Evolutionary conservation across 2,329 filamentous ascomycete genomes (phyloP).

Genomic region (Paecilomyces formosus): DNA sequence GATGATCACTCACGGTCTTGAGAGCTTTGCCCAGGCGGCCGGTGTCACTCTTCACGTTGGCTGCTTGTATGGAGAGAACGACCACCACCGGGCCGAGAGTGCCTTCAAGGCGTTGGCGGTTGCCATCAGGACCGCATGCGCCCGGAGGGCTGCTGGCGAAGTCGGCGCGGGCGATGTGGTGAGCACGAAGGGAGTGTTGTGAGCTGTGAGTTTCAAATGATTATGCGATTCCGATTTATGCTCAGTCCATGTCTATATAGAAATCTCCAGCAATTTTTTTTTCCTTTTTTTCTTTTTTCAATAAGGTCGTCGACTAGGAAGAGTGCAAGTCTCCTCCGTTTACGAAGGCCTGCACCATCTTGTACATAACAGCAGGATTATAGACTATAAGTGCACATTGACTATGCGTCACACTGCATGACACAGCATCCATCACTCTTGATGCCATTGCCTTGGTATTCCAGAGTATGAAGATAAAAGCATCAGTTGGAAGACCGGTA

Average conservation of each 20-base stretch:
- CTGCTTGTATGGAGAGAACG: slow-evolving; percentile 82
- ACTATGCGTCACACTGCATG: no score
- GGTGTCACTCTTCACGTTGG: slow-evolving; percentile 93
- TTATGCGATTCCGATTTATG: neutral
- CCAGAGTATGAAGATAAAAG: no score
- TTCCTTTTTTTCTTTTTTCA: no score
- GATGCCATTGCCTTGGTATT: no score
- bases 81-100: slow-evolving; percentile 92
- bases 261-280: no score
- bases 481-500: no score
- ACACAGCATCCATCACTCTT: no score
- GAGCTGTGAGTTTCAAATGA: slow-evolving; percentile 5
- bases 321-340: no score
- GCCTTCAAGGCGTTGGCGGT: slow-evolving; percentile 95
- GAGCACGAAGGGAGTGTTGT: slow-evolving; percentile 90
- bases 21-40: slow-evolving; percentile 87
- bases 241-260: neutral
- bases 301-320: no score
- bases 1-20: slow-evolving; percentile 94
- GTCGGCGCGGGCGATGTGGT: slow-evolving; percentile 85
- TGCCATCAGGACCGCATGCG: slow-evolving; percentile 70
- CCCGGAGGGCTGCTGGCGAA: slow-evolving; percentile 64
- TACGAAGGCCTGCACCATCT: no score
- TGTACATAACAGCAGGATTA: no score
- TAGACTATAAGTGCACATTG: no score